A percentile compares a stretch with the other conserved stretches of the same genome.
Evolutionary conservation across 345 rosid species (phyloP).

Genomic region (Aegle marmelos): DNA sequence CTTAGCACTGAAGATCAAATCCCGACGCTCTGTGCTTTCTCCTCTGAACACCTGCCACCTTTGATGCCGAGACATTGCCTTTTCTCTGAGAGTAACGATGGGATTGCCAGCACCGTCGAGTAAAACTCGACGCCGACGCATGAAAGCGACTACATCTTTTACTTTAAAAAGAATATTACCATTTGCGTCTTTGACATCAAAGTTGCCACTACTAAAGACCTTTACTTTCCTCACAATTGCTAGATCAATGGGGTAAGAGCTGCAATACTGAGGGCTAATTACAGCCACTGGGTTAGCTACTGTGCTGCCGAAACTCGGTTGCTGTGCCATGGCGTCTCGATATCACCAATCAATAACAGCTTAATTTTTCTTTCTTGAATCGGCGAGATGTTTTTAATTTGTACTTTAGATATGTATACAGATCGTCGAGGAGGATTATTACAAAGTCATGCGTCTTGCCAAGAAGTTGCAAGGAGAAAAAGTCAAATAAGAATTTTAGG

Average conservation of each 20-base stretch:
- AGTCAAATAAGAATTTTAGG: too few relatives aligned
- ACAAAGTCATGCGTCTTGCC: too few relatives aligned
- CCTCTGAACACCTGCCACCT: conserved; percentile 25
- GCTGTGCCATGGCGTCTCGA: background rate
- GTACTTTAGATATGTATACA: too few relatives aligned
- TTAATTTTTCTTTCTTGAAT: too few relatives aligned
- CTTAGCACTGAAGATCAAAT: conserved; percentile 22
- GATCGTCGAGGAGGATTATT: too few relatives aligned
- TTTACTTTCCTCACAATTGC: conserved; percentile 34
- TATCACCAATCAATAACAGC: too few relatives aligned
- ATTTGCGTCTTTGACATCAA: conserved; percentile 34
- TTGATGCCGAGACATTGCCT: conserved; percentile 26
- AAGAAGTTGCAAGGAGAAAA: too few relatives aligned
- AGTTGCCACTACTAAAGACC: conserved; percentile 32
- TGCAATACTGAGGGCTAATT: conserved; percentile 28
- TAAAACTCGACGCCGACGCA: conserved; percentile 25
- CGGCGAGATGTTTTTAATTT: too few relatives aligned
- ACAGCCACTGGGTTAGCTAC: background rate
- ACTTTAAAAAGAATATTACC: conserved; percentile 38
- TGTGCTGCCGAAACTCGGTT: background rate
- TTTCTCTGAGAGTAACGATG: conserved; percentile 28
- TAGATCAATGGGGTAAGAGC: conserved; percentile 32
- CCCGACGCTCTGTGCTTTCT: conserved; percentile 17
- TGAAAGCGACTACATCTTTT: conserved; percentile 12
- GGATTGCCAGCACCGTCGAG: conserved; percentile 29